Conservation (phyloP, 2,329 filamentous ascomycete species). For the Dactylellina drechsleri region DNA sequence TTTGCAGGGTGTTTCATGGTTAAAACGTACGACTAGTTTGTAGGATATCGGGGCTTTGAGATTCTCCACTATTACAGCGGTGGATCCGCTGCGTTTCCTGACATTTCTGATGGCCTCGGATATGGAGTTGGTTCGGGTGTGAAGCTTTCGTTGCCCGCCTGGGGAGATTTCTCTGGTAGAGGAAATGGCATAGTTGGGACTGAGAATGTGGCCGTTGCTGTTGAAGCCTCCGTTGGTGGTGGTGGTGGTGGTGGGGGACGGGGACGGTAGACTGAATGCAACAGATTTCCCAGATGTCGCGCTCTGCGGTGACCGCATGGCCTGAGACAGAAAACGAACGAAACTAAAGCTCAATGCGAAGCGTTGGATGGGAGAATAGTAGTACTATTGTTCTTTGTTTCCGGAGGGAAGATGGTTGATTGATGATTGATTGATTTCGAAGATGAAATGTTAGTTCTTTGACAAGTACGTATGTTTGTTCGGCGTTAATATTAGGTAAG, state of each 20-base stretch:
- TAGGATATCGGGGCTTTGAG: slow-evolving; percentile 55
- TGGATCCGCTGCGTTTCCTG: slow-evolving; percentile 50
- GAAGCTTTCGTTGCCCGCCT: slow-evolving; percentile 29
- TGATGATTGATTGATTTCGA: not conserved
- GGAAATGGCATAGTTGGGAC: slow-evolving; percentile 8
- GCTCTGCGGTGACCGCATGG: slow-evolving; percentile 52
- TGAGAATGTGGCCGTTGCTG: slow-evolving; percentile 41
- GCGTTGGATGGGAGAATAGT: no score
- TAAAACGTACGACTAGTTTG: slow-evolving; percentile 48
- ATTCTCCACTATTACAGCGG: slow-evolving; percentile 53
- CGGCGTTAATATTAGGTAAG: no score
- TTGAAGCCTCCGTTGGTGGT: slow-evolving; percentile 7
- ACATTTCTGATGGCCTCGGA: slow-evolving; percentile 44
- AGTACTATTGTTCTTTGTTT: no score
- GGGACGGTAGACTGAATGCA: slow-evolving; percentile 20
- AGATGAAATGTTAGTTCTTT: no score
- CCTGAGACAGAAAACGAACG: slow-evolving; percentile 10
- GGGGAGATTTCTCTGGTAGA: slow-evolving; percentile 46
- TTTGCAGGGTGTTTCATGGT: slow-evolving; percentile 1
- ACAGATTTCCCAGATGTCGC: slow-evolving; percentile 46
- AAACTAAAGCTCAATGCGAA: not conserved
- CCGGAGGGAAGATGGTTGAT: not conserved
- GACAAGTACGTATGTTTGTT: no score
- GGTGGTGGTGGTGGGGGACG: not conserved
- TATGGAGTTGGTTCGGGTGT: slow-evolving; percentile 51